phyloP scores from a whole-genome alignment of 2,329 filamentous ascomycete genomes.

The Alternaria solani region DNA sequence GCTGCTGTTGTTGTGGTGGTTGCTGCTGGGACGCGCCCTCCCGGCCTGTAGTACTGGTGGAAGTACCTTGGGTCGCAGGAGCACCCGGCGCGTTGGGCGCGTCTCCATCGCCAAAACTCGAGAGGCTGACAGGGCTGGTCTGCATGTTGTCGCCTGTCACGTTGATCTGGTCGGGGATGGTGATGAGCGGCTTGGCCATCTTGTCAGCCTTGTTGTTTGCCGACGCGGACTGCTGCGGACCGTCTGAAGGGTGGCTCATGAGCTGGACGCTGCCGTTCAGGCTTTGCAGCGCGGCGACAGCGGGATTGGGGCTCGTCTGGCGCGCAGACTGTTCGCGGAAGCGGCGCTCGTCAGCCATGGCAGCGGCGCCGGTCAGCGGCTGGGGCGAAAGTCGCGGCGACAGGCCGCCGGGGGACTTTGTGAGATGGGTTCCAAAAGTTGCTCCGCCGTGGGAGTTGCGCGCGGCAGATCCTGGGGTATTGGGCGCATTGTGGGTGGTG shows the following conservation, averaged over 20 bases:
- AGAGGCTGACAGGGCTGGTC: slow-evolving; percentile 62
- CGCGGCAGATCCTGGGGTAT: slow-evolving; percentile 49
- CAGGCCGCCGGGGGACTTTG: slow-evolving; percentile 53
- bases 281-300: slow-evolving; percentile 54
- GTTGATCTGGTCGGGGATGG: slow-evolving; percentile 55
- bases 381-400: slow-evolving; percentile 53
- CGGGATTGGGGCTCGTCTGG: slow-evolving; percentile 60
- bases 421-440: slow-evolving; percentile 50
- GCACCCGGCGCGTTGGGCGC: slow-evolving; percentile 56
- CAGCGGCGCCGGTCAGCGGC: slow-evolving; percentile 58
- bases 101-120: slow-evolving; percentile 63
- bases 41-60: slow-evolving; percentile 51
- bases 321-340: slow-evolving; percentile 53
- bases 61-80: slow-evolving; percentile 61
- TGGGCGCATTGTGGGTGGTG: slow-evolving; percentile 49
- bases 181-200: slow-evolving; percentile 58
- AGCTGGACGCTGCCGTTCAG: slow-evolving; percentile 52
- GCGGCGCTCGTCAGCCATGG: slow-evolving; percentile 58
- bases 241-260: slow-evolving; percentile 50
- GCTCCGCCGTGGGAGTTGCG: slow-evolving; percentile 39
- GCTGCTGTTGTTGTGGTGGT: slow-evolving; percentile 27
- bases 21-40: slow-evolving; percentile 49
- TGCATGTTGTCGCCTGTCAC: slow-evolving; percentile 57
- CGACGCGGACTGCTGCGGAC: slow-evolving; percentile 52
- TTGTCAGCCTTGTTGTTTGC: slow-evolving; percentile 60